phyloP scores from a whole-genome alignment of 2,329 filamentous ascomycete species.

The Blastomyces parvus region DNA sequence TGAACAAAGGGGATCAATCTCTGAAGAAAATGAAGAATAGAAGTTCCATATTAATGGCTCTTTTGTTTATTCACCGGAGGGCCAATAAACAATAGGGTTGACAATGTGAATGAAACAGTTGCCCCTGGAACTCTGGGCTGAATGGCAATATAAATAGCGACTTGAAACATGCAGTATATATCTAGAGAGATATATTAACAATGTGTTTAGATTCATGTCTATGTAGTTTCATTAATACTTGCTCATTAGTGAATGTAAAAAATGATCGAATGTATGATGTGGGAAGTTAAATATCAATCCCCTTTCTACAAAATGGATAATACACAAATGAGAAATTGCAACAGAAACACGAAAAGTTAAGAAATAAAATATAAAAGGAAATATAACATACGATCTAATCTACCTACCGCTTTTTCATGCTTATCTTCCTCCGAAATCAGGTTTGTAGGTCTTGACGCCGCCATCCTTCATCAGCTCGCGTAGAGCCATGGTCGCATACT shows the following conservation, averaged over 20 bases:
- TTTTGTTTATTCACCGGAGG: neutral
- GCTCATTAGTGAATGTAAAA: neutral
- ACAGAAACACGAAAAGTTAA: neutral
- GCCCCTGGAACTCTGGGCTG: neutral
- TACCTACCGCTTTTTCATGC: neutral
- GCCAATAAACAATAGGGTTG: neutral
- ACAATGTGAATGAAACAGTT: neutral
- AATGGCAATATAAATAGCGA: neutral
- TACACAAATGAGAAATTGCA: neutral
- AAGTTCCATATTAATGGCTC: neutral
- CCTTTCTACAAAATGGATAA: too few species aligned
- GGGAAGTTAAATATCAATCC: neutral
- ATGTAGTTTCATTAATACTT: neutral
- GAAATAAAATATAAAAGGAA: neutral
- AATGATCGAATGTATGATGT: neutral
- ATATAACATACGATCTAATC: neutral
- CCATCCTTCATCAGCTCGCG: conserved; percentile 65
- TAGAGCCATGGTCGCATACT: conserved; percentile 77
- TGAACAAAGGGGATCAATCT: neutral
- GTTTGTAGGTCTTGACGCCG: conserved; percentile 52
- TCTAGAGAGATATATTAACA: neutral
- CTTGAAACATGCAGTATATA: neutral
- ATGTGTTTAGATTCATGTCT: neutral
- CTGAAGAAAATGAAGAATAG: neutral
- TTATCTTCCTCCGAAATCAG: conserved; percentile 46